Base-by-base conservation (phyloP, 768 basidiomycete genomes). In the Scleroderma bovista region DNA sequence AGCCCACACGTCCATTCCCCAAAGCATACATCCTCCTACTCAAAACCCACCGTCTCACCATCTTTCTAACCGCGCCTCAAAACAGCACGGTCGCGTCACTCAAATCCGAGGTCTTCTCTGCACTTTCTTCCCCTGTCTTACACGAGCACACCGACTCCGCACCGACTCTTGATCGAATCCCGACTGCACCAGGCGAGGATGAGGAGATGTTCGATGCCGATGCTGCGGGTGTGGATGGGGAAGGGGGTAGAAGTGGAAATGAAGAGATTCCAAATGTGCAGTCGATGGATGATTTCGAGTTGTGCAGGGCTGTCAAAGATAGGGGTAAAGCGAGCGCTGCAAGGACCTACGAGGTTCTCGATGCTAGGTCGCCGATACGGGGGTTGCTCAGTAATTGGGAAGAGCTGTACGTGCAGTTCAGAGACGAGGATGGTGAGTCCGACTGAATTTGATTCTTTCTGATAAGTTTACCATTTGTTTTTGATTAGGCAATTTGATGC, bases 41-140 rank as follows among this genome's bases (percentile, higher is more conserved):
- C 56, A 87, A 85, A 59, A 84, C 86, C 0, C 85, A 88, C 70
- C 86, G 80, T 55, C 68, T 85, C 46, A 83, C 83, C 6, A 69
- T 88, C 56, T 74, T 84, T 57, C 67, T 84, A 54, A 78, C 81
- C 7, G 73, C 75, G 10, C 65, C 74, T 37, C 81, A 79, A 8
- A 74, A 73, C 31, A 74, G 75, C 9, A 78, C 78, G 6, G 70
- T 90, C 59, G 72, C 66, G 12, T 68, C 70, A n/a, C 56, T 88
- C 37, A 89, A 89, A 60, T 66, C 71, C 33, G 82, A 88, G 46
- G 79, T 77, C 1, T 63, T 88, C 1, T 75, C 76, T 0, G 86
- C 86, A 8, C 72, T 90, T 31, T 66, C 67, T 10, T 74, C 81
- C 1, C 68, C 75, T 32, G 75, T 83, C 23, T 48, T 46, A n/a